Evolutionary conservation across 805 yeast genomes (phyloP).

Genomic region (Starmerella riodocensis): DNA sequence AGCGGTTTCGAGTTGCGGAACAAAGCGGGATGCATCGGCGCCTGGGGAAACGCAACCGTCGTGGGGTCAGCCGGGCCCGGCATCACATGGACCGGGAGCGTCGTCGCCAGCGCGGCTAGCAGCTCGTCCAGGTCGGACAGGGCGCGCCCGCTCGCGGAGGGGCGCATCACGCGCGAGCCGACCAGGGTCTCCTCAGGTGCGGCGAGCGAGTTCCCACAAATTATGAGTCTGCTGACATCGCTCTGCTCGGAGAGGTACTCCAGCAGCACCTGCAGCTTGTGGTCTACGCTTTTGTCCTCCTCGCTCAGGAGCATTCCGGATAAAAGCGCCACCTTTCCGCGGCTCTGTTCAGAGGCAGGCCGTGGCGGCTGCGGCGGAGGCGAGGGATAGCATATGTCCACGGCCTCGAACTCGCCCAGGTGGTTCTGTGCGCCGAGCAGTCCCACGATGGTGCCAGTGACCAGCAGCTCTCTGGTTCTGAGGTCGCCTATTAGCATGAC

Average conservation of each 20-base stretch:
- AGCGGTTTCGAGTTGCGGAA: slow-evolving; percentile 38
- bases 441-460: slow-evolving; percentile 83
- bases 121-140: slow-evolving; percentile 39
- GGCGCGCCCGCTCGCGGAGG: slow-evolving; percentile 13
- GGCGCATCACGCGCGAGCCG: slow-evolving; percentile 19
- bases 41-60: slow-evolving; percentile 77
- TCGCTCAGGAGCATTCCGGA: slow-evolving; percentile 57
- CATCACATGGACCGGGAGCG: slow-evolving; percentile 61
- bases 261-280: slow-evolving; percentile 50
- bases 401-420: slow-evolving; percentile 71
- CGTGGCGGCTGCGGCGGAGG: slow-evolving; percentile 5
- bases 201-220: slow-evolving; percentile 61
- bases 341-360: slow-evolving; percentile 8
- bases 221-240: slow-evolving; percentile 38
- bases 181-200: slow-evolving; percentile 16
- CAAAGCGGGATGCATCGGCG: slow-evolving; percentile 68
- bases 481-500: slow-evolving; percentile 51
- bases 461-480: slow-evolving; percentile 31
- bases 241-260: slow-evolving; percentile 56
- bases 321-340: slow-evolving; percentile 45
- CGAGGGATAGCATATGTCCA: slow-evolving; percentile 62
- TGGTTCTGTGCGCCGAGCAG: slow-evolving; percentile 73
- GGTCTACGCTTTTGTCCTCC: slow-evolving; percentile 25
- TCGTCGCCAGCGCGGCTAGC: slow-evolving; percentile 40
- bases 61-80: slow-evolving; percentile 83